A percentile compares a stretch with the other conserved stretches of the same genome.
Conservation (phyloP, 2,329 filamentous ascomycete genomes). For the Penicillium italicum region DNA sequence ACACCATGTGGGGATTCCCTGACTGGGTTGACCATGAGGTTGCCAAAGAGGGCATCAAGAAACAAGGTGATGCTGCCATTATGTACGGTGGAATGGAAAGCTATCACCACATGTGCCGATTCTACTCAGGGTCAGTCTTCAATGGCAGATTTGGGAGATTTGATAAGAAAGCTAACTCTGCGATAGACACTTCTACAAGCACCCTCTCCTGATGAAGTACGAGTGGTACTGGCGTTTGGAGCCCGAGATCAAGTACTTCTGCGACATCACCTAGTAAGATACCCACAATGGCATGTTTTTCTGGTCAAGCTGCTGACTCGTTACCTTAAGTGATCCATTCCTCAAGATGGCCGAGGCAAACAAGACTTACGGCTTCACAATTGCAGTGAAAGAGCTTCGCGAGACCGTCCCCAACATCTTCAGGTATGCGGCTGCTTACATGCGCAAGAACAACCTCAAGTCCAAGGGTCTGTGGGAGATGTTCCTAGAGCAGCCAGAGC, state of each 20-base stretch:
- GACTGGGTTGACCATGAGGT: slow-evolving; percentile 95
- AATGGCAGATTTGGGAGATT: not conserved
- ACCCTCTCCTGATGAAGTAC: slow-evolving; percentile 90
- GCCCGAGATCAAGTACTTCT: slow-evolving; percentile 99
- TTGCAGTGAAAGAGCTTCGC: slow-evolving; percentile 94
- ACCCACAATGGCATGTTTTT: not conserved
- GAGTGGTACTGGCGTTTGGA: slow-evolving; percentile 99
- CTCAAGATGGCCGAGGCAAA: slow-evolving; percentile 88
- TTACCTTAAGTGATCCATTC: slow-evolving; percentile 72
- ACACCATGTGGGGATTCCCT: slow-evolving; percentile 91
- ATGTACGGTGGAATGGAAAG: slow-evolving; percentile 99
- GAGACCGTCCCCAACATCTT: slow-evolving; percentile 99
- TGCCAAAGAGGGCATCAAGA: slow-evolving; percentile 90
- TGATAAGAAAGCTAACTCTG: slow-evolving; percentile 17
- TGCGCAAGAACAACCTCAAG: slow-evolving; percentile 82
- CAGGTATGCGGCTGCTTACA: slow-evolving; percentile 97
- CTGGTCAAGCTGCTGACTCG: slow-evolving; percentile 2
- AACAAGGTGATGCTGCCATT: slow-evolving; percentile 94
- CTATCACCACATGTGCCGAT: slow-evolving; percentile 98
- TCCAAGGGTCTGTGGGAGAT: slow-evolving; percentile 97
- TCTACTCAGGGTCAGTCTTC: slow-evolving; percentile 82
- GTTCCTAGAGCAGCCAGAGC: slow-evolving; percentile 71
- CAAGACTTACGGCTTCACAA: slow-evolving; percentile 98
- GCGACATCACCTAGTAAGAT: slow-evolving; percentile 92
- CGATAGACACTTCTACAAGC: slow-evolving; percentile 87